phyloP scores from a whole-genome alignment of 1,139 yeast species.

The Geotrichum australiense region DNA sequence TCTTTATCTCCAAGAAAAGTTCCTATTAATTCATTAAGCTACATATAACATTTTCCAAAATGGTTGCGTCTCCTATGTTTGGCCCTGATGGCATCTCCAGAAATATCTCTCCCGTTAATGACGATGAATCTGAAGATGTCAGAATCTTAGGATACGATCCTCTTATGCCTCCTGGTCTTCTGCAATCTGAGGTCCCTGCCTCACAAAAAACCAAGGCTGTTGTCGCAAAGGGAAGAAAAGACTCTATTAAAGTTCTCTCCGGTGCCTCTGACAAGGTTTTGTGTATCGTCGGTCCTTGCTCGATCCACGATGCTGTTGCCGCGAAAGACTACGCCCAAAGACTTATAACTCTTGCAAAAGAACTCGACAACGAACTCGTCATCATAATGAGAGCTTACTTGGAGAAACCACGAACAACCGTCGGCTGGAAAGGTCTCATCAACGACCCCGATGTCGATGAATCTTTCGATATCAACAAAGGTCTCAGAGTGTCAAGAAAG shows the following conservation, averaged over 20 bases:
- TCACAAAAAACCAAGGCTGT: constrained; percentile 51
- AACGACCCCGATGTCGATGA: constrained; percentile 97
- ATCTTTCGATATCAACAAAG: constrained; percentile 90
- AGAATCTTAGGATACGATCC: constrained; percentile 88
- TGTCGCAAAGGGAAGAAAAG: constrained; percentile 70
- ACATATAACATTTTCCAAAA: too few species aligned
- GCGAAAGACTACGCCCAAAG: constrained; percentile 81
- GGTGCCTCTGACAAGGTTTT: constrained; percentile 75
- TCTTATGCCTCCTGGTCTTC: constrained; percentile 84
- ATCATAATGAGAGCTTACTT: constrained; percentile 96
- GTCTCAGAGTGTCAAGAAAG: constrained; percentile 80
- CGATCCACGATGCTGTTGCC: constrained; percentile 89
- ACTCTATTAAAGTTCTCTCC: constrained; percentile 61
- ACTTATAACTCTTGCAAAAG: constrained; percentile 52
- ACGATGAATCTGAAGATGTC: constrained; percentile 54
- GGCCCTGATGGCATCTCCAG: constrained; percentile 36
- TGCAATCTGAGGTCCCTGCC: constrained; percentile 83
- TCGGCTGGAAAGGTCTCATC: constrained; percentile 97
- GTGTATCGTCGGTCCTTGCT: constrained; percentile 92
- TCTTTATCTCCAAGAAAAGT: too few species aligned
- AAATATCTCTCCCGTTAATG: constrained; percentile 26
- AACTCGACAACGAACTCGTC: constrained; percentile 65
- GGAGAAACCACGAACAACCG: constrained; percentile 97
- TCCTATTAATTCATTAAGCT: too few species aligned
- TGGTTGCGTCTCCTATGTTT: constrained; percentile 47